phyloP scores from a whole-genome alignment of 1,284 basidiomycete species.

The Pseudozyma hubeiensis region DNA sequence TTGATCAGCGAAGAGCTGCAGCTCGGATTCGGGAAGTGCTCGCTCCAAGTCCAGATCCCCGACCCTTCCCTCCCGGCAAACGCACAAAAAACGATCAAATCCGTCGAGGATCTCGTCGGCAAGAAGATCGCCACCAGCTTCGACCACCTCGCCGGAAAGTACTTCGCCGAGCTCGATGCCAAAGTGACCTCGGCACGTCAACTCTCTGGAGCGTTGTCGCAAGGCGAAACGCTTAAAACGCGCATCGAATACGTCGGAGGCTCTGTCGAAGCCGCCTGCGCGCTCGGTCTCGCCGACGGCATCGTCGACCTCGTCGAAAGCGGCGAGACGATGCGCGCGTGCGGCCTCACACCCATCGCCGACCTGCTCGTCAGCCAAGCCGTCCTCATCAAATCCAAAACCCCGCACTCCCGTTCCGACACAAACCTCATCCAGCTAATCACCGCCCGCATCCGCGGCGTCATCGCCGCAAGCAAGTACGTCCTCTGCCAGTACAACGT shows the following conservation, averaged over 20 bases:
- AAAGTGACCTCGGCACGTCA: slow-evolving; percentile 71
- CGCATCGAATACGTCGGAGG: slow-evolving; percentile 95
- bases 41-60: slow-evolving; percentile 93
- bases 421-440: slow-evolving; percentile 80
- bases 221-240: slow-evolving; percentile 71
- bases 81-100: slow-evolving; percentile 72
- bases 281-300: slow-evolving; percentile 94
- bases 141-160: slow-evolving; percentile 83
- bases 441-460: slow-evolving; percentile 88
- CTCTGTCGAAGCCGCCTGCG: slow-evolving; percentile 97
- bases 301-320: slow-evolving; percentile 79
- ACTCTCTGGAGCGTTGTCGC: slow-evolving; percentile 68
- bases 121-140: slow-evolving; percentile 95
- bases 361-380: slow-evolving; percentile 89
- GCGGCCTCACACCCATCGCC: slow-evolving; percentile 87
- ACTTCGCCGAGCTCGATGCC: slow-evolving; percentile 81
- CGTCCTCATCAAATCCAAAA: slow-evolving; percentile 87
- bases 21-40: slow-evolving; percentile 93
- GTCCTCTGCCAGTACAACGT: slow-evolving; percentile 95
- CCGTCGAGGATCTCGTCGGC: slow-evolving; percentile 83
- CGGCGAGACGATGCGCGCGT: slow-evolving; percentile 99
- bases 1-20: slow-evolving; percentile 84
- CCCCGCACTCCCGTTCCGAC: slow-evolving; percentile 76
- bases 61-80: slow-evolving; percentile 73
- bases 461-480: slow-evolving; percentile 88